phyloP scores from a whole-genome alignment of 805 yeast genomes.

The Candida xiaguanensis region DNA sequence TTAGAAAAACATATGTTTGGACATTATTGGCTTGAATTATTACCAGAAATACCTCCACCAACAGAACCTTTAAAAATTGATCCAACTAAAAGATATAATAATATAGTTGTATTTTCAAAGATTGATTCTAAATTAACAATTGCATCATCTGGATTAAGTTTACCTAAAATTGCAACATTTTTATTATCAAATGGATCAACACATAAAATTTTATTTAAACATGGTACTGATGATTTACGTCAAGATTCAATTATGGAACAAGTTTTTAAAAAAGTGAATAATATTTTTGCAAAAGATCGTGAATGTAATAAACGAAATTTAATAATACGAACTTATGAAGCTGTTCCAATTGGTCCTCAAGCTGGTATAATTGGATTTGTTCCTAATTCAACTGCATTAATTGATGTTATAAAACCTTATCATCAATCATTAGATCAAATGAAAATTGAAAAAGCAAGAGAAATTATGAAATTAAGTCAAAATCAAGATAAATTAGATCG shows the following conservation, averaged over 20 bases:
- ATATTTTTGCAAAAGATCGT: constrained; percentile 52
- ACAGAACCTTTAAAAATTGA: constrained; percentile 47
- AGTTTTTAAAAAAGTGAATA: constrained; percentile 83
- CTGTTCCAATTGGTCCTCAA: constrained; percentile 82
- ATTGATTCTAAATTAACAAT: constrained; percentile 48
- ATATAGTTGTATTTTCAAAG: constrained; percentile 43
- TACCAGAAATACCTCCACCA: constrained; percentile 67
- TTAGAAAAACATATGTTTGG: constrained; percentile 40
- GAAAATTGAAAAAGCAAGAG: constrained; percentile 56
- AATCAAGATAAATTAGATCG: constrained; percentile 41
- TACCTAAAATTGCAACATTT: constrained; percentile 74
- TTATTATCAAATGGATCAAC: constrained; percentile 52
- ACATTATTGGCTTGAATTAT: constrained; percentile 44
- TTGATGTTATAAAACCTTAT: constrained; percentile 61
- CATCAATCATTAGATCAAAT: constrained; percentile 48
- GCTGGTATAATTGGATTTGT: constrained; percentile 93
- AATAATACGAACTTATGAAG: constrained; percentile 78
- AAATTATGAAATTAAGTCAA: constrained; percentile 58
- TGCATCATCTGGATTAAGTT: constrained; percentile 82
- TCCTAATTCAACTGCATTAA: constrained; percentile 64
- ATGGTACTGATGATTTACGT: constrained; percentile 85
- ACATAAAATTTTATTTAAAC: constrained; percentile 67
- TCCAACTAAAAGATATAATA: constrained; percentile 39
- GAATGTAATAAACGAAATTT: constrained; percentile 56
- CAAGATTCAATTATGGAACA: constrained; percentile 99